Conservation (phyloP, 116 monocot genomes). For the Papilionanthe hybrid region DNA sequence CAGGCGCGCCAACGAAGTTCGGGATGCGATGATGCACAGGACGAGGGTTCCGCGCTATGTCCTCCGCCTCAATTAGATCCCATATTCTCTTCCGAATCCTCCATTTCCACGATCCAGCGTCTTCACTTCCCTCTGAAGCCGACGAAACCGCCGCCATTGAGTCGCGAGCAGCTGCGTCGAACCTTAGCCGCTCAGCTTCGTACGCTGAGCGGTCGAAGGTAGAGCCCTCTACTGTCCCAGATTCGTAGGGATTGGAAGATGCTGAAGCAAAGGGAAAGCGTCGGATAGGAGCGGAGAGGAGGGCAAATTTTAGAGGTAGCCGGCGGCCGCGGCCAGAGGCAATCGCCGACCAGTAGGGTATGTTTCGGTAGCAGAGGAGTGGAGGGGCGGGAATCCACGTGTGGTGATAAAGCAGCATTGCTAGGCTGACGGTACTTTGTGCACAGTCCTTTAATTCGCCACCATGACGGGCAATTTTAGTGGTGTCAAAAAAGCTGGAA, state of each 20-base stretch:
- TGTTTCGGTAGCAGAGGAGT: background rate
- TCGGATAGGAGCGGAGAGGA: background rate
- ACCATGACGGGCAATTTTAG: too few relatives aligned
- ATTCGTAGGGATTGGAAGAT: background rate
- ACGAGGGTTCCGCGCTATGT: constrained; percentile 62
- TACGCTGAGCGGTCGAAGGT: constrained; percentile 58
- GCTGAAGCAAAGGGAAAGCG: background rate
- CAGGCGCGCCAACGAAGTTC: constrained; percentile 64
- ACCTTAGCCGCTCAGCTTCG: constrained; percentile 66
- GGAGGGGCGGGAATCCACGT: background rate
- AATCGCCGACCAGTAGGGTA: constrained; percentile 1
- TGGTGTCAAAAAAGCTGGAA: too few relatives aligned
- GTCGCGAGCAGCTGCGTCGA: constrained; percentile 68
- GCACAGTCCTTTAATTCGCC: too few relatives aligned
- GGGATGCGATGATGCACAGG: constrained; percentile 95
- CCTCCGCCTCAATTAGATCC: constrained; percentile 77
- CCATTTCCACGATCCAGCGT: constrained; percentile 86
- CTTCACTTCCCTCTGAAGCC: constrained; percentile 9
- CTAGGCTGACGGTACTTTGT: too few relatives aligned
- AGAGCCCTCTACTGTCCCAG: background rate
- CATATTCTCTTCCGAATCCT: constrained; percentile 65
- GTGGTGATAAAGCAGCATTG: background rate
- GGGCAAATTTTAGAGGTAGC: background rate
- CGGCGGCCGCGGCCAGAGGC: background rate
- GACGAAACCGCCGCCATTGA: constrained; percentile 46